Base-by-base conservation (phyloP, 176 grass and related monocot species). In the Phoenix dactylifera region DNA sequence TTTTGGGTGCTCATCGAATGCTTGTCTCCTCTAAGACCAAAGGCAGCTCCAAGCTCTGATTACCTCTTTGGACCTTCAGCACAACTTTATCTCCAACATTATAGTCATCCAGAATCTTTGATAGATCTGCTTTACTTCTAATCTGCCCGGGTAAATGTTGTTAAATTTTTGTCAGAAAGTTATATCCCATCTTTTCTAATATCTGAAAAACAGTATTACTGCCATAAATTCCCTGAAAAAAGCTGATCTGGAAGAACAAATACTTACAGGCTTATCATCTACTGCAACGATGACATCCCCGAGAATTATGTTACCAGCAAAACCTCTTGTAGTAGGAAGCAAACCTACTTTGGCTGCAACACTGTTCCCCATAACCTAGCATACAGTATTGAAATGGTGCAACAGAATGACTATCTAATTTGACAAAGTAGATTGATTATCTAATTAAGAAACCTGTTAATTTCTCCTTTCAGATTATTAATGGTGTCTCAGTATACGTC, bases 281-380 rank as follows among this genome's bases (percentile, higher is more conserved):
- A 98, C 82, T 5, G 79, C 81, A 52, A 80, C 58, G 62, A 98
- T 89, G 55, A 89, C 63, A 17, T 98, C 93, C 24, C 87, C 93
- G 0, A 98, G 78, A 72, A 89, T 50, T 30, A 98, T 98, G 0
- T 88, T 98, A 60, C 93, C 93, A 53, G 87, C 81, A 22, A 98
- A 88, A 16, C 84, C 78, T 86, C 93, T 80, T 17, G 61, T 63
- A 6, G 81, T 86, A 54, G 79, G 66, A 76, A 87, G 4, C 1
- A 98, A 70, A n/a, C 87, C 93, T 39, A 76, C 87, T 77, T 98
- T 88, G 26, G 82, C 93, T 56, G 85, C 87, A 59, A 66, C 52
- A 60, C 79, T 86, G 18, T 68, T 83, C 14, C 35, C 63, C 48
- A 76, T 73, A 77, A 98, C 78, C 87, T 98, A 60, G 18, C 29